Evolutionary conservation across 2,329 filamentous ascomycete species (phyloP), one percentile per base, ranked within the genome.

Genomic region (Penicillium sp.): DNA sequence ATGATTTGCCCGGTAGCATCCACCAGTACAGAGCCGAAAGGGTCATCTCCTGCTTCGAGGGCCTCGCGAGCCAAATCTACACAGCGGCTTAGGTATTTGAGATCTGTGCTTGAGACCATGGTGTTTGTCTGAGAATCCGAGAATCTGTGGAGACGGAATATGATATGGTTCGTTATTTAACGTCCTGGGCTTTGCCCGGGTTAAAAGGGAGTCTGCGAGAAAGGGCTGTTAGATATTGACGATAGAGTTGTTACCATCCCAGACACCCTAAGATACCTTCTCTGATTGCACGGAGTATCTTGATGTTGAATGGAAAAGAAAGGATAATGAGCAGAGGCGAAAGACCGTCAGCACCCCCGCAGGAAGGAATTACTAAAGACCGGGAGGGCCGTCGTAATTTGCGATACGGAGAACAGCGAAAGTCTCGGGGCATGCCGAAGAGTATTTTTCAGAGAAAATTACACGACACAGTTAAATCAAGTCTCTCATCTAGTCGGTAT

Each of bases 21-120:
- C 4, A 58, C 53, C 12, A 58, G 45, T 5, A 58, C 47, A 5
- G 55, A 58, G 4, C 50, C 55, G 17, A 58, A 58, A 8, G 55
- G 52, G n/a, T 40, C 30, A 27, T 58, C 53, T 13, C 55, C 55
- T 3, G 53, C 55, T 7, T 49, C 21, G 7, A 56, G 44, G 3
- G 55, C 53, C 26, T 54, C 44, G 13, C 44, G 50, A 17, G 55
- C 55, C 7, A 58, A 47, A 0, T 49, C 20, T 3, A 58, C 44
- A 27, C 53, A 56, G 12, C 53, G 55, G 13, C 37, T 30, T 7
- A 58, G 24, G 29, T 56, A 44, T 4, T 17, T 24, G 13, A 40
- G 49, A 23, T 58, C 55, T 24, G 44, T 46, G 20, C 9, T 36
- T 18, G 52, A 49, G 3, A 51, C 10, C 39, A 42, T 42, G 12